Evolutionary conservation across 257 asterid genomes (phyloP).

Genomic region (Haberlea rhodopensis): DNA sequence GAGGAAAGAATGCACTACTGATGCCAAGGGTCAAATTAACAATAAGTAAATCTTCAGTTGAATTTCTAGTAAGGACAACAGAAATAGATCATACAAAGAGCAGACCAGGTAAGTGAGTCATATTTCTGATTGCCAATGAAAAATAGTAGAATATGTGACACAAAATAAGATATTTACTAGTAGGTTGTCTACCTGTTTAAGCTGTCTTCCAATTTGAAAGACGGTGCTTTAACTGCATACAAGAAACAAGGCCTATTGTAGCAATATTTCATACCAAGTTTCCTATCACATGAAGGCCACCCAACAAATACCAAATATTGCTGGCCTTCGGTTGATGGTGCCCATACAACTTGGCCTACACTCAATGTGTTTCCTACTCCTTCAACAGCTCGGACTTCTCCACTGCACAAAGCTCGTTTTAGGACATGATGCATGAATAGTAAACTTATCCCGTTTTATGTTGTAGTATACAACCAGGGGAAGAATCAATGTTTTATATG

Average conservation of each 20-base stretch:
- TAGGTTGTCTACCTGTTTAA: constrained; percentile 36
- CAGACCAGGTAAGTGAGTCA: constrained; percentile 29
- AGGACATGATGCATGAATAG: constrained; percentile 19
- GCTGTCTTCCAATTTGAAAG: constrained; percentile 41
- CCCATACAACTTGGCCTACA: constrained; percentile 93
- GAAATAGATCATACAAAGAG: constrained; percentile 21
- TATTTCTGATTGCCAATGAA: constrained; percentile 7
- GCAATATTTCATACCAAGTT: constrained; percentile 81
- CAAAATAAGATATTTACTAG: constrained; percentile 16
- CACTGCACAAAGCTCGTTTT: constrained; percentile 52
- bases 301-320: constrained; percentile 74
- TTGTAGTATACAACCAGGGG: background rate
- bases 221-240: constrained; percentile 70
- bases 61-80: constrained; percentile 36
- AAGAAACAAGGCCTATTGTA: constrained; percentile 82
- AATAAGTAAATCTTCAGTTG: constrained; percentile 41
- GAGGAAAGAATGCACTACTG: constrained; percentile 80
- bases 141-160: background rate
- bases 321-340: constrained; percentile 52
- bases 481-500: background rate
- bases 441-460: background rate
- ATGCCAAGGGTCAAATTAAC: constrained; percentile 57
- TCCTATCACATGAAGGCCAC: constrained; percentile 84
- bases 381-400: constrained; percentile 58
- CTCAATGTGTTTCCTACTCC: constrained; percentile 63